phyloP scores from a whole-genome alignment of 2,329 filamentous ascomycete genomes.

The Nemania sp. region DNA sequence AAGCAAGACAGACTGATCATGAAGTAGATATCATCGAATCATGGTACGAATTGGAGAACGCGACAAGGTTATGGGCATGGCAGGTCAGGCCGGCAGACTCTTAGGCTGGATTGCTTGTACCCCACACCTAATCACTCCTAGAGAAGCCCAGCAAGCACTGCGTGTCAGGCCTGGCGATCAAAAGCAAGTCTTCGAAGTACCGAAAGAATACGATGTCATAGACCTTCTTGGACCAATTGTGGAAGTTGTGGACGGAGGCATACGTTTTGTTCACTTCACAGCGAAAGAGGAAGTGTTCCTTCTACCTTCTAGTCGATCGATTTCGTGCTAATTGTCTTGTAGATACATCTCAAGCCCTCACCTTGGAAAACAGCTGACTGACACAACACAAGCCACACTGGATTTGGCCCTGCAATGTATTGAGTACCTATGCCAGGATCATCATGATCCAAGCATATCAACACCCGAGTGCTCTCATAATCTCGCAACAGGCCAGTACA shows the following conservation, averaged over 20 bases:
- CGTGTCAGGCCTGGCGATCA: background rate
- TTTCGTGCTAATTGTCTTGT: background rate
- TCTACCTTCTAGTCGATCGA: background rate
- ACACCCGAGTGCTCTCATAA: background rate
- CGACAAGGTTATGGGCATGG: background rate
- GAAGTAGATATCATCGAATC: background rate
- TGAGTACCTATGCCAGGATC: conserved; percentile 1
- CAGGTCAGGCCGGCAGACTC: background rate
- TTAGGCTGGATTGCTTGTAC: conserved; percentile 7
- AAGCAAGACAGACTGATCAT: too few relatives aligned
- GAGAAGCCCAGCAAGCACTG: conserved; percentile 4
- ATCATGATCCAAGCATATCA: background rate
- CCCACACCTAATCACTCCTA: background rate
- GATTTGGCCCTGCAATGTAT: conserved; percentile 1
- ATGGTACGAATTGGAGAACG: background rate
- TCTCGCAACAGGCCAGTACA: conserved; percentile 1
- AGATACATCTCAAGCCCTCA: conserved; percentile 6
- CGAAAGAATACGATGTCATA: background rate
- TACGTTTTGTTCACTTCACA: conserved; percentile 13
- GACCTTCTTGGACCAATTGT: conserved; percentile 5
- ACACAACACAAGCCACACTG: background rate
- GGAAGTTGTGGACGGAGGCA: background rate
- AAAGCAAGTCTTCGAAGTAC: background rate
- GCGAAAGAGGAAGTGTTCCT: conserved; percentile 1
- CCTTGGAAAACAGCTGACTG: background rate